Base-by-base conservation (phyloP, 2,329 filamentous ascomycete species). In the Phialophora verrucosa region DNA sequence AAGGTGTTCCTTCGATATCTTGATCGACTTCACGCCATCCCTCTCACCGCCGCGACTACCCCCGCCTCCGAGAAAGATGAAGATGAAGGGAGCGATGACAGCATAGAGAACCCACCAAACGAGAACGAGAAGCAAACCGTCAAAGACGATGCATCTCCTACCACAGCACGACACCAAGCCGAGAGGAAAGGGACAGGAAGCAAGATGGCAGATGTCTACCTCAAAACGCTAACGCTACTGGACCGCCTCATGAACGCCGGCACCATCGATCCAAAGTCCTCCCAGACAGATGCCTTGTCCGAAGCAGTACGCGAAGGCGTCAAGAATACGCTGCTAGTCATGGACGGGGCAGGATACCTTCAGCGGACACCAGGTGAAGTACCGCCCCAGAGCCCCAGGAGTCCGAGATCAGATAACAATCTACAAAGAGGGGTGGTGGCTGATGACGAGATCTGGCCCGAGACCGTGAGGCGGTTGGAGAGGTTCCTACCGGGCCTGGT, bases 1-100 rank as follows among this genome's bases (percentile, higher is more conserved):
- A 97, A 96, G 78, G 94, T 97, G 2, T 99, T 97, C 79, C 79
- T 99, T 67, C 93, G 97, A 76, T 98, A 97, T 77, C 84, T 98
- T 2, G 91, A 94, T 1, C 83, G 94, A 44, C 84, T 97, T 31
- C 91, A 90, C 4, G 89, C 92, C 72, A 93, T 92, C 87, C 90
- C 93, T 25, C 92, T 92, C 23, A 62, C 31, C 44, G 44, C 14
- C 6, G 35, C 6, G 42, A 55, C 5, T n/a, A 10, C 17, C 38
- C 31, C 14, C 0, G 12, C 35, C 12, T 32, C 25, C 7, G 4
- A 62, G n/a, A 25, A 56, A 55, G 25, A 20, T 2, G 50, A 55
- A 55, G 44, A 20, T 1, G 50, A 62, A 44, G 47, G 50, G 17
- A 38, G 14, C 29, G 42, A 58, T 1, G 59, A 38, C 20, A 29